Evolutionary conservation across 2,329 filamentous ascomycete species (phyloP), one percentile per base, ranked within the genome.

Genomic region (Plectosphaerella plurivora): DNA sequence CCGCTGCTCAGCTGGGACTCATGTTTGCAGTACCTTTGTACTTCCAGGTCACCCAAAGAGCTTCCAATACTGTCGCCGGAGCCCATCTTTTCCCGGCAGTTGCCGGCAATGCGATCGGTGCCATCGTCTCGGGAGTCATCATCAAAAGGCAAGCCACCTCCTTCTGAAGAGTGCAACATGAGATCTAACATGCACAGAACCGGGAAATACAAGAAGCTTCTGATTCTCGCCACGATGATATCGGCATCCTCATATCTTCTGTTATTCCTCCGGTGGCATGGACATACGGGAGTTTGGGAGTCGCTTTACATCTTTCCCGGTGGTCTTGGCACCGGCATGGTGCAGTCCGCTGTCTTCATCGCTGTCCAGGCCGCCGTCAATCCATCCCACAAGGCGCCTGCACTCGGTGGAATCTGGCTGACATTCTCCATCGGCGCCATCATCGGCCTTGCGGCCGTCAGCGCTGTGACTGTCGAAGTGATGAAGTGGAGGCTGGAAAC

Each of bases 11-110:
- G 59, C 51, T 63, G 3, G 55, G 55, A 7, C 55, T 56, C 3
- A 84, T 88, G 79, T 85, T 83, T 51, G 77, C 78, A 0, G 77
- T 89, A 0, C 87, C 87, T 0, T 66, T 89, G 0, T 89, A 89
- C 66, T 90, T 89, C 57, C 82, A 87, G 53, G 78, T 86, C 1
- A 85, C 84, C 0, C 69, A 77, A 5, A 69, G 73, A 1, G 77
- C 76, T 3, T 82, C 80, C 1, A 82, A 79, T 45, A 83, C 84
- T 0, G 68, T 72, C 2, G 83, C 86, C 0, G 78, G 78, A 0
- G 67, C 79, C 0, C 83, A 88, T 59, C 70, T 91, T 0, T 75
- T 89, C 41, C 87, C 87, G 0, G 82, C 86, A 0, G 84, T 90
- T 0, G 66, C 80, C 0, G 87, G 86, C 0, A 89, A 90, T 58